A percentile compares a stretch with the other conserved stretches of the same genome.
Evolutionary conservation across 2,329 filamentous ascomycete species (phyloP).

Genomic region (Arthrocladium fulminans): DNA sequence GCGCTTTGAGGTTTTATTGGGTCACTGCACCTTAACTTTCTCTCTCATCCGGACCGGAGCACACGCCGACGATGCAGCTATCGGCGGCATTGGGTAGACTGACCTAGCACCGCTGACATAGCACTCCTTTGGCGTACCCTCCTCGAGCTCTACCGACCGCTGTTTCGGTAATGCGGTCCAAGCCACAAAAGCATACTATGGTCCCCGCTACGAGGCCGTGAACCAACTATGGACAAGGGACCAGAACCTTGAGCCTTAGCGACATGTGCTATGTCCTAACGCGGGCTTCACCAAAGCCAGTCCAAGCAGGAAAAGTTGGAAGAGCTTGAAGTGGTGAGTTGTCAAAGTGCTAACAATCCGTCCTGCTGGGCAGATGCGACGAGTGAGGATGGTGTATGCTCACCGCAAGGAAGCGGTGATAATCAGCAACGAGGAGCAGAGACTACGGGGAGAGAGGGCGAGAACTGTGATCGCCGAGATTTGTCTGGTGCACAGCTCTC

Average conservation of each 20-base stretch:
- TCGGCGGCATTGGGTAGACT: not conserved
- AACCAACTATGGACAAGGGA: slow-evolving; percentile 4
- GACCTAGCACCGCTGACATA: not conserved
- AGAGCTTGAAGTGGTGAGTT: not conserved
- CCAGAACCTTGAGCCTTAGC: not conserved
- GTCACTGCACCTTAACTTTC: not conserved
- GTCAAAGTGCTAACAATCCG: not conserved
- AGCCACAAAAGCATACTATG: not conserved
- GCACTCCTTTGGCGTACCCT: not conserved
- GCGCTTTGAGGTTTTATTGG: not conserved
- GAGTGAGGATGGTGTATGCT: not conserved
- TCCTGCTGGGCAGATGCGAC: not conserved
- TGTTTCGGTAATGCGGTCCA: not conserved
- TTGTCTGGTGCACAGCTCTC: no score
- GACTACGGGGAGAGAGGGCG: no score
- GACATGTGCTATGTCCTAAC: not conserved
- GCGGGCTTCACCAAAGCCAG: not conserved
- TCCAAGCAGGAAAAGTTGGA: not conserved
- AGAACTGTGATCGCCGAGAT: no score
- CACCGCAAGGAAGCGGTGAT: not conserved
- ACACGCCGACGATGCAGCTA: slow-evolving; percentile 4
- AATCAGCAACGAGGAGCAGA: no score
- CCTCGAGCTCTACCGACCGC: not conserved
- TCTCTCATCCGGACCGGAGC: not conserved
- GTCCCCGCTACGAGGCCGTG: not conserved